Evolutionary conservation across 2,329 filamentous ascomycete genomes (phyloP).

Genomic region (Alternaria sp.): DNA sequence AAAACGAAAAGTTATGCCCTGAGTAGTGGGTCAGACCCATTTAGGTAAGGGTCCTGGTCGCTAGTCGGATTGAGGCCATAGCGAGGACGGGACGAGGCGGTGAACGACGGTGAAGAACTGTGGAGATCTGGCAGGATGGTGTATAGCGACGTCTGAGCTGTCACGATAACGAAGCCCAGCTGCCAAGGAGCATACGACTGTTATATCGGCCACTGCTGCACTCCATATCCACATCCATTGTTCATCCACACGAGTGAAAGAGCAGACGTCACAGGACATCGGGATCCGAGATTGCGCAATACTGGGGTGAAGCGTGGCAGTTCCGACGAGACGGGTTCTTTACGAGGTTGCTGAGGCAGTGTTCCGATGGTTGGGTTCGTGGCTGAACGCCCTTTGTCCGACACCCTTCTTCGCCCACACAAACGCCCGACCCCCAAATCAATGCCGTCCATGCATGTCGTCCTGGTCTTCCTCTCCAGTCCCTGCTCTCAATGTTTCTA

Average conservation of each 20-base stretch:
- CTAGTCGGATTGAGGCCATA: background rate
- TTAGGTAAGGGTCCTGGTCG: background rate
- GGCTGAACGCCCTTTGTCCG: conserved; percentile 11
- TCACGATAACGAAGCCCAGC: background rate
- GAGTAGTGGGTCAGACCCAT: background rate
- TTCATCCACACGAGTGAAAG: background rate
- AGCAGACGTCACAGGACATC: conserved; percentile 4
- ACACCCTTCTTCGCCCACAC: conserved; percentile 1
- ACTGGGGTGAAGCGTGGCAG: conserved; percentile 10
- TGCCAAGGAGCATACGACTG: background rate
- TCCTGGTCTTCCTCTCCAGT: background rate
- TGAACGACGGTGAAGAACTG: background rate
- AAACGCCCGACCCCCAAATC: background rate
- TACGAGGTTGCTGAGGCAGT: conserved; percentile 14
- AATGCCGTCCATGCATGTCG: background rate
- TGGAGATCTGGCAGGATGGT: background rate
- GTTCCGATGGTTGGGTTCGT: conserved; percentile 13
- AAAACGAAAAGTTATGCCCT: background rate
- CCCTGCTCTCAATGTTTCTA: background rate
- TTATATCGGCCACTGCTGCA: background rate
- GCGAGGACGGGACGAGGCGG: background rate
- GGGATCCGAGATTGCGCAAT: conserved; percentile 16
- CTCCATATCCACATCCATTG: background rate
- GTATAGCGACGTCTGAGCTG: background rate
- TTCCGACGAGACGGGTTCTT: conserved; percentile 16